These are phyloP conservation scores for Auxenochlorella pyrenoidosa DNA, from an alignment of 139 green algal species.

Conservation along the genomic window DNA sequence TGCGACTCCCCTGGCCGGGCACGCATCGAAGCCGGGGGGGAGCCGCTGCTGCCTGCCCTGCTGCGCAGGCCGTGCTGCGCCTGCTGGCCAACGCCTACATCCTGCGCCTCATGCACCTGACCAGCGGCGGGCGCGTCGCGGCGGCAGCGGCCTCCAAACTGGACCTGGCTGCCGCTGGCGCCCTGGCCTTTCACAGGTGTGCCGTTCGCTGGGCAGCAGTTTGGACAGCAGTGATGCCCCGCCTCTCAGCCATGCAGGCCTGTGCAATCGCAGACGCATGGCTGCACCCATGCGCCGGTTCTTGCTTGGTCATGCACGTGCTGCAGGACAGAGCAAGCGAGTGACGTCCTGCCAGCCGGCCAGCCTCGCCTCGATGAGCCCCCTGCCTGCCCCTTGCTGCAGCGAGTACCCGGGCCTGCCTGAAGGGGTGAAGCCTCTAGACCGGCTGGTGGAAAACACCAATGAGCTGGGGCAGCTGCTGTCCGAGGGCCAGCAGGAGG, in stretches of 20 bases:
- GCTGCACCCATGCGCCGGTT: too few species aligned
- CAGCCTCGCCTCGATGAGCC: not conserved
- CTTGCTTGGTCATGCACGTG: too few species aligned
- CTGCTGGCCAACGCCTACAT: not conserved
- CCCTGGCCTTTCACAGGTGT: constrained; percentile 34
- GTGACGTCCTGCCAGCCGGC: too few species aligned
- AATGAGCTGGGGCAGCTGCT: constrained; percentile 17
- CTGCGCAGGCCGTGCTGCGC: constrained; percentile 4
- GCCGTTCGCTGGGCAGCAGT: not conserved
- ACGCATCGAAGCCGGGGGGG: too few species aligned
- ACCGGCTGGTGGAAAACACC: not conserved
- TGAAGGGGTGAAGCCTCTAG: not conserved
- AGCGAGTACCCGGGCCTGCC: constrained; percentile 5
- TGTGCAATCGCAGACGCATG: too few species aligned
- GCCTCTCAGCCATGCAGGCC: not conserved
- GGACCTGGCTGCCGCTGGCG: constrained; percentile 8
- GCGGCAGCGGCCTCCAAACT: constrained; percentile 39
- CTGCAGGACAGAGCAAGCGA: too few species aligned
- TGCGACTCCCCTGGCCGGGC: too few species aligned
- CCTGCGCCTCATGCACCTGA: constrained; percentile 36
- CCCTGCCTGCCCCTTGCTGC: not conserved
- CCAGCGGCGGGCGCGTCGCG: constrained; percentile 41
- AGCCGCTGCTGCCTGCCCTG: too few species aligned
- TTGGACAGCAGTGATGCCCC: not conserved
- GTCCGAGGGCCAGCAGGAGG: constrained; percentile 1